Base-by-base conservation (phyloP, 2,329 filamentous ascomycete genomes). In the Fusarium duplospermum region DNA sequence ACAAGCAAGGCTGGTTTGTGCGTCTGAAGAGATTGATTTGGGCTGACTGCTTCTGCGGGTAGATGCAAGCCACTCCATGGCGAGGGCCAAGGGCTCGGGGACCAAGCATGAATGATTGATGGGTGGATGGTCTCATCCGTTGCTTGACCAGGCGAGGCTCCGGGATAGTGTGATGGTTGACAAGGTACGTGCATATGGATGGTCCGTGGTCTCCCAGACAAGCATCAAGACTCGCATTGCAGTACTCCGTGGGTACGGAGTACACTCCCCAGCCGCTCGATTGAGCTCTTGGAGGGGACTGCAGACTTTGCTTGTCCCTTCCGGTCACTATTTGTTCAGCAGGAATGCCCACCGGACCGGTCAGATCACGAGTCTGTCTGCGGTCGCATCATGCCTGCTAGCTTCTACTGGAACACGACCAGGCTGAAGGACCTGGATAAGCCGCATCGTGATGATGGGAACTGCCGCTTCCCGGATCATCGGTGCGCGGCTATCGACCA, bases 401-500 rank as follows among this genome's bases (percentile, higher is more conserved):
- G 5, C 35, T 24, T 6, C 33, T 22, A 29, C 20, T 45, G 16
- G 36, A 45, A 54, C 29, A n/a, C 10, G 47, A 35, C 47, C 24
- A 29, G 47, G 50, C 50, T 36, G 57, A 50, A 62, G 35, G 22
- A 8, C 16, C 31, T 36, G 31, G 54, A 29, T 16, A 60, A 56
- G 45, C 60, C 66, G 60, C 57, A 36, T 56, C 38, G 31, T 14
- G 50, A 52, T 22, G 8, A 59, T 63, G 45, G 60, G 60, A 66
- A 60, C 62, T 64, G 56, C 60, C 50, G 47, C 57, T 52, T 45
- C 62, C 63, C 57, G 62, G 56, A 38, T 62, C 31, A 33, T 71
- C 40, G 64, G 68, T 57, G 36, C 63, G 64, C 67, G 63, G 67
- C 36, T 63, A 38, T 60, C 57, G 40, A 62, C 50, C 64, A 70